Evolutionary conservation across 75 land plant species (phyloP), one percentile per base, ranked within the genome.

Genomic region (Pinus taeda): DNA sequence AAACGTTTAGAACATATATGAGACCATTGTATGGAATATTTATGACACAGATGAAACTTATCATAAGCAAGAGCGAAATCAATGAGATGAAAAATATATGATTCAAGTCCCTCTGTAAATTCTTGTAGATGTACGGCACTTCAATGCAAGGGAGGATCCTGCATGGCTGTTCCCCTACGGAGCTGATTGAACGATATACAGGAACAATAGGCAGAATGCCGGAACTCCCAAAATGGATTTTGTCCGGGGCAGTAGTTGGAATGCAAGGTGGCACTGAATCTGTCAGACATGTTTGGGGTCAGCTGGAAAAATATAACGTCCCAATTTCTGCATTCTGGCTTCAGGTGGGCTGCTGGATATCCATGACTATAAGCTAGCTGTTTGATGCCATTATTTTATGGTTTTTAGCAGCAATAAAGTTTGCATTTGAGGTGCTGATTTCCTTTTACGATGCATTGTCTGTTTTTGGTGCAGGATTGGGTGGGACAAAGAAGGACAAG

Each of bases 271-370:
- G 98, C 21, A 91, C 89, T n/a, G 85, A 89, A 21, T 75, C 81
- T 3, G 98, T 95, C 20, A 79, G 83, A 17, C 59, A 80, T 29
- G 85, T 91, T 2, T 93, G 92, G 92, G 78, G 83, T 29, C 60
- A 85, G 71, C 85, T 95, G 53, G 13, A 81, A 71, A 77, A 77
- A 13, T 70, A 77, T 59, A 82, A 91, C 20, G 89, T 91, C 39
- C 96, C 98, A 0, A 67, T 95, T 79, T 89, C 96, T 57, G 98
- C 98, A 72, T 95, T 95, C 75, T 95, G 98, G 98, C 74, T 95
- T 63, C 98, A 95, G 92, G 98, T 95, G 62, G 20, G 62, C 55
- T 9, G 11, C 55, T 9, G 12, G 9, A 11, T 9, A 49, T 49
- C 55, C 1, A 9, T 49, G 55, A 49, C 11, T 49, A 49, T 9